Base-by-base conservation (phyloP, 148 eudicot species). In the Amaranthus cruentus region DNA sequence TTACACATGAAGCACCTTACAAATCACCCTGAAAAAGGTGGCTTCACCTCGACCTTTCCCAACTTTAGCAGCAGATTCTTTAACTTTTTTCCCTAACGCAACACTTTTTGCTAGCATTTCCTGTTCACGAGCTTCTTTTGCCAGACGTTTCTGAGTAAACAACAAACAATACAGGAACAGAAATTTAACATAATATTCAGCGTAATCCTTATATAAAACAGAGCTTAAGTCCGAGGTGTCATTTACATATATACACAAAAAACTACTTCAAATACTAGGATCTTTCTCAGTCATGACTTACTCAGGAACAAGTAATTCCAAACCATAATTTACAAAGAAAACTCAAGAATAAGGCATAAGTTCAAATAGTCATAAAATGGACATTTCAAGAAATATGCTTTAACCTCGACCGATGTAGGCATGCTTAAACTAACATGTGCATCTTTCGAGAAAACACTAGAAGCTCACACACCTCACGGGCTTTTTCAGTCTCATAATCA, bases 11-110 rank as follows among this genome's bases (percentile, higher is more conserved):
- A 80, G 70, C 80, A 96, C 99, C 97, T 92, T 96, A 87, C 99
- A 96, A 55, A 83, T 87, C 82, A 96, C 99, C 85, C 96, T 79
- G 80, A 85, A 96, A 85, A 88, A 96, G 50, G 94, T 88, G 78
- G 97, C 96, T 86, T 92, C 97, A 73, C 92, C 89, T n/a, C 99
- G 94, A 70, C 92, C 93, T 88, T 82, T 92, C 66, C 73, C 72
- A 57, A 80, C 81, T 85, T 84, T 96, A 47, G 81, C 55, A 65
- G 88, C 79, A 74, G 84, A 73, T 71, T 88, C 94, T 79, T 96
- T 92, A 38, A 80, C 79, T 85, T 96, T 96, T 86, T 96, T 95
- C 52, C 99, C 97, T 72, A 84, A 87, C 59, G 94, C 84, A 75
- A 84, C 92, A 83, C 86, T 89, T 83, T 92, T 96, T 49, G 92